Conservation (phyloP, 2,329 filamentous ascomycete species). For the Paramyrothecium roridum region DNA sequence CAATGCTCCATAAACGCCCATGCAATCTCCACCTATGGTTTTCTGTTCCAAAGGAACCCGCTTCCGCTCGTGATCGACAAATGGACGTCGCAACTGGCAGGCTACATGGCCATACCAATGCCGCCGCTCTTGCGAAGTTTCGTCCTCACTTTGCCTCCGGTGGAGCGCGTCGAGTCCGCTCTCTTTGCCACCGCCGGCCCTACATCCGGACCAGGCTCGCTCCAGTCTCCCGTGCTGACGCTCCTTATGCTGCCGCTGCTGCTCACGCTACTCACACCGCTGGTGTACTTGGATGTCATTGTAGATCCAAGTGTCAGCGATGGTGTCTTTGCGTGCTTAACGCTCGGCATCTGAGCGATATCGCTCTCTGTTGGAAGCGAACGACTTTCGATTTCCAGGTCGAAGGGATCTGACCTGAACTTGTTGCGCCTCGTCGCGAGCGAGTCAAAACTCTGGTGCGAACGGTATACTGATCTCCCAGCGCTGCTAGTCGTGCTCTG, state of each 20-base stretch:
- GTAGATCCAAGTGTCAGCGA: conserved; percentile 33
- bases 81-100: no score
- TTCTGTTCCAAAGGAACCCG: no score
- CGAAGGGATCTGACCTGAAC: conserved; percentile 63
- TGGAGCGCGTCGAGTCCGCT: conserved; percentile 15
- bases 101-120: conserved; percentile 2
- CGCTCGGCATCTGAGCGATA: conserved; percentile 15
- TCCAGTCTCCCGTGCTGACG: conserved; percentile 37
- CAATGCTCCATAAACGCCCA: neutral
- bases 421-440: conserved; percentile 48
- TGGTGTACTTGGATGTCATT: conserved; percentile 25
- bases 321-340: conserved; percentile 6
- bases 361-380: conserved; percentile 11
- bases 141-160: neutral
- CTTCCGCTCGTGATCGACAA: no score
- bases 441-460: conserved; percentile 34
- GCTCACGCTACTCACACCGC: conserved; percentile 17
- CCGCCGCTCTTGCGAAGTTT: neutral
- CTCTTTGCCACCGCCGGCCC: conserved; percentile 31
- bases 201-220: conserved; percentile 53
- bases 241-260: conserved; percentile 43
- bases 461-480: conserved; percentile 37
- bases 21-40: neutral
- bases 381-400: conserved; percentile 46
- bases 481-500: conserved; percentile 19